Evolutionary conservation across 2,329 filamentous ascomycete species (phyloP).

Genomic region (Leptographium galeiforme): DNA sequence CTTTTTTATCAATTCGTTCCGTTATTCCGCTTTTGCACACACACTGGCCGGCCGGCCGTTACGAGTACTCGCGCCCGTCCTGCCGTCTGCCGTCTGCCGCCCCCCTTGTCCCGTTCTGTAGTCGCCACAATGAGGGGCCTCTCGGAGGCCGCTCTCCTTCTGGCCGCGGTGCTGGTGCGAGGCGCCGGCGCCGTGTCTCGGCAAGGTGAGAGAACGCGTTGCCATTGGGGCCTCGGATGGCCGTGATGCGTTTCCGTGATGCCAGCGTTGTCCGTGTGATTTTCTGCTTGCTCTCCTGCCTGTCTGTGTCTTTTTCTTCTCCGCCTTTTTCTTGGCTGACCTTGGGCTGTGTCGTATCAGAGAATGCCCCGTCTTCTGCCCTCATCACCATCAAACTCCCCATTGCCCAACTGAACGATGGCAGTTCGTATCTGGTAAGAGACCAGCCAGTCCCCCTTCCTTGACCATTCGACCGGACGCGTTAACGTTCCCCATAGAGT

Average conservation of each 20-base stretch:
- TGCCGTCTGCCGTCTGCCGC: neutral
- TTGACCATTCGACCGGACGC: neutral
- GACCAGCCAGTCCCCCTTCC: neutral
- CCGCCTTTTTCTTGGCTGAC: neutral
- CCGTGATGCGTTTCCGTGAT: neutral
- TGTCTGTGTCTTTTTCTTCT: neutral
- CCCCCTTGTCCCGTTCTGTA: neutral
- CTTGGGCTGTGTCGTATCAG: neutral
- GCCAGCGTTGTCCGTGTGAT: neutral
- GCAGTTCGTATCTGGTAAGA: conserved; percentile 14
- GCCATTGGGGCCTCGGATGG: neutral
- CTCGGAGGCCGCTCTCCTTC: conserved; percentile 19
- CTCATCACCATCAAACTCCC: conserved; percentile 15
- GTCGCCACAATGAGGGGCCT: conserved; percentile 20
- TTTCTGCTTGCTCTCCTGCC: neutral
- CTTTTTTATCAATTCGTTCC: neutral
- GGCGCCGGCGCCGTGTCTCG: conserved; percentile 12
- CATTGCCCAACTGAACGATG: conserved; percentile 3
- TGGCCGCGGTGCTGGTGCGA: conserved; percentile 22
- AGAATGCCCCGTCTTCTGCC: conserved; percentile 11
- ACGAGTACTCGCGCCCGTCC: neutral
- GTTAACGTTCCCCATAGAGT: conserved; percentile 13
- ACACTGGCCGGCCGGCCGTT: neutral
- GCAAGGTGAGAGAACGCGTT: conserved; percentile 7
- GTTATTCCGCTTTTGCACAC: neutral